Evolutionary conservation across 805 yeast genomes (phyloP).

Genomic region (Wickerhamiella siamensis): DNA sequence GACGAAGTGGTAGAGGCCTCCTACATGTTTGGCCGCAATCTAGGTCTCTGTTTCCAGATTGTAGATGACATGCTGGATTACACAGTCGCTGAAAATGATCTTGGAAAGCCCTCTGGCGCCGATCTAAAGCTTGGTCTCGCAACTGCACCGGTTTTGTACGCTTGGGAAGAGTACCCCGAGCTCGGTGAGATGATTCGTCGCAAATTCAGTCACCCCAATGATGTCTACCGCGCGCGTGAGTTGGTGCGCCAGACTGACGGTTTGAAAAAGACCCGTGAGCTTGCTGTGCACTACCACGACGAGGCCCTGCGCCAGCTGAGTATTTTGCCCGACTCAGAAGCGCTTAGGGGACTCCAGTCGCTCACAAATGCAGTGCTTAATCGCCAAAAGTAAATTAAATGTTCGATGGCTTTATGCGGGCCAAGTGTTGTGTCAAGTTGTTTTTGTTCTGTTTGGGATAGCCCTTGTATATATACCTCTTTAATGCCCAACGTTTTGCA

Average conservation of each 20-base stretch:
- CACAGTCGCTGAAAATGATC: slow-evolving; percentile 66
- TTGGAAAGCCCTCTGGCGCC: slow-evolving; percentile 95
- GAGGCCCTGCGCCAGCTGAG: slow-evolving; percentile 56
- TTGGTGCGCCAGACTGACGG: slow-evolving; percentile 64
- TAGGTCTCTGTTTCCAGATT: slow-evolving; percentile 90
- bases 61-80: slow-evolving; percentile 95
- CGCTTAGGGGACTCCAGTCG: slow-evolving; percentile 74
- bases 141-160: slow-evolving; percentile 89
- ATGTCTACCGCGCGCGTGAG: slow-evolving; percentile 63
- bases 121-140: slow-evolving; percentile 89
- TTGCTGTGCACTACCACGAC: slow-evolving; percentile 68
- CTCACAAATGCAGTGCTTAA: slow-evolving; percentile 73
- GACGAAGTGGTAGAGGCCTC: slow-evolving; percentile 66
- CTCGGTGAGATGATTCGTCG: slow-evolving; percentile 73
- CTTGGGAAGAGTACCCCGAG: slow-evolving; percentile 81
- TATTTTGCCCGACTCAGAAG: slow-evolving; percentile 72
- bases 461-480: not conserved
- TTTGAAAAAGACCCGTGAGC: slow-evolving; percentile 52
- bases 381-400: slow-evolving; percentile 54
- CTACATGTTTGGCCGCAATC: slow-evolving; percentile 81
- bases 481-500: not conserved
- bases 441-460: too few species aligned
- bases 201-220: slow-evolving; percentile 69
- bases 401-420: too few species aligned
- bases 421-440: too few species aligned